These are phyloP conservation scores for Metschnikowia borealis DNA, from an alignment of 805 yeast genomes.

Conservation along the genomic window DNA sequence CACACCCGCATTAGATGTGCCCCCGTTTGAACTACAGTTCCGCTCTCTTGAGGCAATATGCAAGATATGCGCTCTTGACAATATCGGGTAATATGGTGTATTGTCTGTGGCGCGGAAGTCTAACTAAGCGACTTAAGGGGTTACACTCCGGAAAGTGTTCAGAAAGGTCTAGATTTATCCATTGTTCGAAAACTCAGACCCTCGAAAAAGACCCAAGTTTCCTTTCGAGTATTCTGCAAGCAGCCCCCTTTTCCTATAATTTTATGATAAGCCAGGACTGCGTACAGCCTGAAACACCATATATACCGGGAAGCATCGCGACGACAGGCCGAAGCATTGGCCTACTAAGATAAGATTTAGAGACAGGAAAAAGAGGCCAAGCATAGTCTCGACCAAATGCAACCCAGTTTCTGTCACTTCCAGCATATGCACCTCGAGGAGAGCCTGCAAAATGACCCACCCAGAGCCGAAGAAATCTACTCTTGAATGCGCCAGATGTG, in stretches of 20 bases:
- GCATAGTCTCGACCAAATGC: background rate
- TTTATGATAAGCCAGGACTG: background rate
- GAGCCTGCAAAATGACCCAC: background rate
- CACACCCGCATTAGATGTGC: background rate
- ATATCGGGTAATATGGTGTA: background rate
- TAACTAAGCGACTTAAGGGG: background rate
- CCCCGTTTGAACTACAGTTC: background rate
- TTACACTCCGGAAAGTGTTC: background rate
- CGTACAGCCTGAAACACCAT: background rate
- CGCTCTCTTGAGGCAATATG: background rate
- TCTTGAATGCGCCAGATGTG: background rate
- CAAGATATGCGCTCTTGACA: background rate
- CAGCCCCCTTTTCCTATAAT: no score
- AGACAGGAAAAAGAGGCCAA: background rate
- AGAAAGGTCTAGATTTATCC: no score
- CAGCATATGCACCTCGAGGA: background rate
- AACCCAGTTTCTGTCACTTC: background rate
- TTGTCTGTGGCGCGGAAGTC: background rate
- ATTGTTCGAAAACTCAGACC: no score
- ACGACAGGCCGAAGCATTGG: background rate
- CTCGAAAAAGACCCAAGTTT: no score
- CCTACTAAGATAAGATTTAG: background rate
- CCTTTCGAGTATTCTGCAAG: no score
- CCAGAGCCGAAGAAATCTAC: background rate
- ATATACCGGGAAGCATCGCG: background rate